Base-by-base conservation (phyloP, 805 yeast genomes). In the Hyphopichia homilentoma region DNA sequence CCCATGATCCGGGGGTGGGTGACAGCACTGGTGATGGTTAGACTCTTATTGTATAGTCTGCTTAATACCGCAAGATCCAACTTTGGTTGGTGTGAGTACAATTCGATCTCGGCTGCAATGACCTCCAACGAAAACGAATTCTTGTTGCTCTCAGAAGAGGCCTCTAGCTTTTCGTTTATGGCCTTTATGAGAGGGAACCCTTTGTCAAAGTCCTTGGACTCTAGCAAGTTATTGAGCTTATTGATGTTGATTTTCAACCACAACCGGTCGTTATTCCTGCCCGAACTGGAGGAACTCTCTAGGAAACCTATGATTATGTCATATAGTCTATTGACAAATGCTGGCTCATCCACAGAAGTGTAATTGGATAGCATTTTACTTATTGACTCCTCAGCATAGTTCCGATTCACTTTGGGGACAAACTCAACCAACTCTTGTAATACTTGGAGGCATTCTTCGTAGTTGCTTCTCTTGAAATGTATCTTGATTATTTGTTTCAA, bases 1-100 rank as follows among this genome's bases (percentile, higher is more conserved):
- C 90, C 95, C 54, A 79, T 64, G 17, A 82, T 77, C 29, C 72
- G 65, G 1, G 94, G 88, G 47, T 86, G 94, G 1, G 88, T 83
- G 2, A 83, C 79, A 2, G 85, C 83, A 0, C 79, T 64, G 6
- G 73, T 70, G 14, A 79, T 61, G 5, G 54, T 40, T 12, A 45
- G 34, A 33, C 67, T 59, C 38, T 73, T 60, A 17, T 63, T 55
- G 41, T 81, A 76, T 14, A 79, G 59, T 30, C 67, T 60, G 33
- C 66, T 65, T 26, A 82, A 57, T 35, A 60, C 56, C 3, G 62
- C 39, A 19, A 63, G 44, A 36, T 60, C 47, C 1, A 47, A 31
- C 17, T 66, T 46, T 7, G 63, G 55, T 8, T 57, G 50, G 21
- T 58, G 65, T 2, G 77, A 59, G 21, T 68, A 61, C 27, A 75